Evolutionary conservation across 1,284 basidiomycete genomes (phyloP).

Genomic region (Tranzscheliella williamsii): DNA sequence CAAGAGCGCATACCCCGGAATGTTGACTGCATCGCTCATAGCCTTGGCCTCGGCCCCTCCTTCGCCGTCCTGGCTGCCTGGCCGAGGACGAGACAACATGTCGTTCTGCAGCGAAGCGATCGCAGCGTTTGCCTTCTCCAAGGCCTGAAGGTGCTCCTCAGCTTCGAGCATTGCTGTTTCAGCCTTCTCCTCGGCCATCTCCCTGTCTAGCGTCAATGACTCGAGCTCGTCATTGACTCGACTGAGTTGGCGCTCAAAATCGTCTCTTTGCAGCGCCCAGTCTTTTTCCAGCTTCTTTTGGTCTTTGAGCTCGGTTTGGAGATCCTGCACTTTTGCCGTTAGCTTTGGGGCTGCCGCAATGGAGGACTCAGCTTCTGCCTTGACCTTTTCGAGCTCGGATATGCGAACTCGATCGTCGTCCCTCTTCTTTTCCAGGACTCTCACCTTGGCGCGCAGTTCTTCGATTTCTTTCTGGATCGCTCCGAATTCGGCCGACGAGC

Average conservation of each 20-base stretch:
- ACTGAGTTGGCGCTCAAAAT: constrained; percentile 64
- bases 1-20: constrained; percentile 67
- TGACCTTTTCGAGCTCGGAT: constrained; percentile 79
- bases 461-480: constrained; percentile 51
- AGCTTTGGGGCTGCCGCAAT: constrained; percentile 79
- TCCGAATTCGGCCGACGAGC: constrained; percentile 28
- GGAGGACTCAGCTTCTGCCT: constrained; percentile 80
- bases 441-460: constrained; percentile 79
- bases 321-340: constrained; percentile 35
- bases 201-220: constrained; percentile 92
- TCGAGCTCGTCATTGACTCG: constrained; percentile 88
- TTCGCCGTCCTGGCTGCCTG: constrained; percentile 2
- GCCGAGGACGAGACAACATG: constrained; percentile 18
- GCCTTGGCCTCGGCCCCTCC: constrained; percentile 62
- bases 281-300: constrained; percentile 50
- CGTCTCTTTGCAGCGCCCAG: constrained; percentile 40
- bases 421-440: constrained; percentile 82
- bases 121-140: constrained; percentile 71
- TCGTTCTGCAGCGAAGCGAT: constrained; percentile 30
- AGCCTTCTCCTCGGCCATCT: constrained; percentile 91
- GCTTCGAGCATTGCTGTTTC: constrained; percentile 79
- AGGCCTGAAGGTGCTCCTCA: constrained; percentile 81
- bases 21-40: constrained; percentile 3
- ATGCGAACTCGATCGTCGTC: constrained; percentile 82
- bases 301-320: constrained; percentile 46